Evolutionary conservation across 129 eudicot species (phyloP).

Genomic region (Flaveria bidentis): DNA sequence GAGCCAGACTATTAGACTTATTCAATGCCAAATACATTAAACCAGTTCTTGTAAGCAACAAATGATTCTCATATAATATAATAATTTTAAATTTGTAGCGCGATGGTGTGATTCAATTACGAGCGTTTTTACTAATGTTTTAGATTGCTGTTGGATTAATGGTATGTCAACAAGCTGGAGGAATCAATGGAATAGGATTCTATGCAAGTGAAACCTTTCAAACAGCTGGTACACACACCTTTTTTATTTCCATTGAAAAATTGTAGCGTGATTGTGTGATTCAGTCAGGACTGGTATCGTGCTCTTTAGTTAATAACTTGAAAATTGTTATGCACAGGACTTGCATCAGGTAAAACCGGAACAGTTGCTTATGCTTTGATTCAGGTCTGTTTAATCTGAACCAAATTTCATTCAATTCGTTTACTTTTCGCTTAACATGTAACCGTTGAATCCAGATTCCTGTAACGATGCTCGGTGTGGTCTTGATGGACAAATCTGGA

Average conservation of each 20-base stretch:
- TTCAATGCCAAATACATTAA: constrained; percentile 57
- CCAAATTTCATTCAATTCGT: not conserved
- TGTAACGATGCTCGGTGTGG: constrained; percentile 66
- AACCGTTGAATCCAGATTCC: constrained; percentile 53
- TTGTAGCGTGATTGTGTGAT: too few species aligned
- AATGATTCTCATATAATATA: not conserved
- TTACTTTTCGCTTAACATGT: not conserved
- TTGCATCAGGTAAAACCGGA: constrained; percentile 60
- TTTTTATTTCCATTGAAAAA: not conserved
- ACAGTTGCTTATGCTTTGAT: constrained; percentile 69
- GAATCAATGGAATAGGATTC: constrained; percentile 86
- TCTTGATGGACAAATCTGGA: constrained; percentile 79
- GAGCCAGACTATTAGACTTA: constrained; percentile 57
- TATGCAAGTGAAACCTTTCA: constrained; percentile 72
- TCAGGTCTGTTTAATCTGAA: constrained; percentile 50
- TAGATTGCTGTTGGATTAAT: constrained; percentile 92
- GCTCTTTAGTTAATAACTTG: not conserved
- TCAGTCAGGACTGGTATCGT: not conserved
- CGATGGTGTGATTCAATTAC: not conserved
- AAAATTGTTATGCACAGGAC: constrained; percentile 46
- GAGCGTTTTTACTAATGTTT: constrained; percentile 18
- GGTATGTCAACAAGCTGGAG: constrained; percentile 84
- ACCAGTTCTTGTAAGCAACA: constrained; percentile 66
- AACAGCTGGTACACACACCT: constrained; percentile 57
- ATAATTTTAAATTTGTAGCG: not conserved